Percentiles rank a stretch among this genome's conserved stretches.
These are phyloP conservation scores for Claviceps purpurea DNA, from an alignment of 2,329 filamentous ascomycete species.

Conservation along the genomic window DNA sequence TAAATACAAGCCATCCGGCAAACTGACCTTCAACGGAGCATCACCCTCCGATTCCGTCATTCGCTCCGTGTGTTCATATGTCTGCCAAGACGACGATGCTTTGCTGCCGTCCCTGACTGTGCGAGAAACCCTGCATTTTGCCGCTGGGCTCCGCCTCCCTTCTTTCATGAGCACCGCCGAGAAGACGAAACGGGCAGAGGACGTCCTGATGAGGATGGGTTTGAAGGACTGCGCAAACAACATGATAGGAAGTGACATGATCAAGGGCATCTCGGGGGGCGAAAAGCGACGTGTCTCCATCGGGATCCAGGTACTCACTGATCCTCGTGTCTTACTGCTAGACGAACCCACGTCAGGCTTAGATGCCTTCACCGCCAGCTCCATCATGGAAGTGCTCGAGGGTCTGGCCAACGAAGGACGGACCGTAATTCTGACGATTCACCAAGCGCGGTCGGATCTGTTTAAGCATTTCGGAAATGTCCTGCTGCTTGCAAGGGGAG, in stretches of 20 bases:
- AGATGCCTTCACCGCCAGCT: conserved; percentile 65
- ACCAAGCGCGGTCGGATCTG: conserved; percentile 61
- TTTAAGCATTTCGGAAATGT: conserved; percentile 61
- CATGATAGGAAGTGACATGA: conserved; percentile 54
- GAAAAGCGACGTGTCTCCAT: conserved; percentile 69
- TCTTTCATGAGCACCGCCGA: conserved; percentile 55
- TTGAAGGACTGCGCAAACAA: conserved; percentile 68
- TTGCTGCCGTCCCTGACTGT: conserved; percentile 63
- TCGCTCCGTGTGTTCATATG: conserved; percentile 60
- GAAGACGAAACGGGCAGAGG: conserved; percentile 54
- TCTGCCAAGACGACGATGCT: conserved; percentile 67
- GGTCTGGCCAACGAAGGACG: conserved; percentile 60
- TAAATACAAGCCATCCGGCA: conserved; percentile 46
- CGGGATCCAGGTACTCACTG: conserved; percentile 63
- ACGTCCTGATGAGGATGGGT: conserved; percentile 61
- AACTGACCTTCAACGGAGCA: conserved; percentile 57
- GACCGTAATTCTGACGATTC: conserved; percentile 64
- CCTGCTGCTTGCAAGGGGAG: conserved; percentile 56
- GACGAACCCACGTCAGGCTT: conserved; percentile 67
- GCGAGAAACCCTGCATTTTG: conserved; percentile 58
- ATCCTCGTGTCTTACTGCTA: conserved; percentile 57
- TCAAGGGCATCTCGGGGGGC: conserved; percentile 69
- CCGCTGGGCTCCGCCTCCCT: conserved; percentile 57
- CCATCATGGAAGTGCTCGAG: conserved; percentile 61
- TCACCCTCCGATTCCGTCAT: conserved; percentile 55